Evolutionary conservation across 805 yeast species (phyloP), one percentile per base, ranked within the genome.

Genomic region (Zygotorulaspora danielsina): DNA sequence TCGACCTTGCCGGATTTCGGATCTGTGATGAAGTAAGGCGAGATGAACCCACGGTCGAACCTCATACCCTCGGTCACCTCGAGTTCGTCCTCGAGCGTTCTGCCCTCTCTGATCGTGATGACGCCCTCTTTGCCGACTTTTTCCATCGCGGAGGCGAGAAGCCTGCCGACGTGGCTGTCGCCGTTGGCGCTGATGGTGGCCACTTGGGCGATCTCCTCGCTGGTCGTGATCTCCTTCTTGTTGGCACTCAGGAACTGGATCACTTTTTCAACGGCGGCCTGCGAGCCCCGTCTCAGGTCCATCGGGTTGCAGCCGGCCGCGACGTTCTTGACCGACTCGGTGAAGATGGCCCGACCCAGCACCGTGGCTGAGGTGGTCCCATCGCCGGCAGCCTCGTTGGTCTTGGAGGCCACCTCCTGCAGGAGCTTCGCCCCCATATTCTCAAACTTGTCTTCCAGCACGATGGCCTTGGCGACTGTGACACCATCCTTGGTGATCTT

Each of bases 291-390:
- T 77, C 97, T 85, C 62, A 90, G 76, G 59, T 90, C 97, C 93
- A 88, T 89, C 56, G 98, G 97, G 73, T 90, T 93, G 70, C 96
- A 89, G 46, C 98, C 98, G 41, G 97, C 96, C 46, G 97, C 97
- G 32, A 93, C 98, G 60, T 87, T 87, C 75, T 87, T 88, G 46
- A 90, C 95, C 20, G 94, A 78, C 69, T 93, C 97, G 45, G 95
- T 81, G 72, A 90, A 86, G 54, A 90, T 90, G 42, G 96, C 83
- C 67, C 95, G 84, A 53, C 97, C 97, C 54, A 90, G 75, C 39
- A 90, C 95, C 34, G 97, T 93, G 54, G 97, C 97, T 32, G 95
- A 83, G 26, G 98, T 90, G 50, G 98, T 90, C 68, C 98, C 98
- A 59, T 90, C 98, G 70, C 98, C 98, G 46, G 97, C 97, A 55